Conservation (phyloP, 257 asterid genomes). For the Ajuga chamaepitys region DNA sequence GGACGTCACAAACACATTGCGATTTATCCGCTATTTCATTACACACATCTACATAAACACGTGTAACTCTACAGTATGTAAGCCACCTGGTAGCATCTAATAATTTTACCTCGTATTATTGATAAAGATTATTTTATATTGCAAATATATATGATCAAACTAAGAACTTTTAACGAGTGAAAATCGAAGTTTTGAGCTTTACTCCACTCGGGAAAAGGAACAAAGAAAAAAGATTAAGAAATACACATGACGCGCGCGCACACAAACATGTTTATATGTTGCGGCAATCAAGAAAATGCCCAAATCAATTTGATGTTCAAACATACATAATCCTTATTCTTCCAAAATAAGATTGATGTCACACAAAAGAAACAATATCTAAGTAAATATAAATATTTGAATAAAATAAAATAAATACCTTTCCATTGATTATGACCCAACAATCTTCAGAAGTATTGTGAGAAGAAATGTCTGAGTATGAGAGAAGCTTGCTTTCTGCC, state of each 20-base stretch:
- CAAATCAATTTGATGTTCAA: not conserved
- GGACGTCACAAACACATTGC: no score
- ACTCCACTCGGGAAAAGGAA: no score
- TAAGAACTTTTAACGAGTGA: not conserved
- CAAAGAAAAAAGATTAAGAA: no score
- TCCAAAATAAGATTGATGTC: no score
- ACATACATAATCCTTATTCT: not conserved
- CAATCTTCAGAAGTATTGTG: constrained; percentile 52
- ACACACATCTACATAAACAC: no score
- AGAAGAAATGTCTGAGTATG: constrained; percentile 43
- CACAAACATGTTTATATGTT: no score
- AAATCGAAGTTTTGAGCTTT: no score
- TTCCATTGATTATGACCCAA: constrained; percentile 61
- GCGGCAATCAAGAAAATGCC: not conserved
- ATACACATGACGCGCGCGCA: no score
- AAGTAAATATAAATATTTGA: not conserved
- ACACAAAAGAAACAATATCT: no score
- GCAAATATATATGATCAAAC: not conserved
- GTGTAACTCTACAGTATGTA: no score
- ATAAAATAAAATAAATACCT: constrained; percentile 26
- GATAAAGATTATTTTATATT: not conserved
- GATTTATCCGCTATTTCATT: no score
- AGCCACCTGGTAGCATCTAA: no score
- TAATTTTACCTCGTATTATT: not conserved
- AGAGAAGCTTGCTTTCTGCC: constrained; percentile 19